Base-by-base conservation (phyloP, 2,329 filamentous ascomycete species). In the Fusarium heterosporum region DNA sequence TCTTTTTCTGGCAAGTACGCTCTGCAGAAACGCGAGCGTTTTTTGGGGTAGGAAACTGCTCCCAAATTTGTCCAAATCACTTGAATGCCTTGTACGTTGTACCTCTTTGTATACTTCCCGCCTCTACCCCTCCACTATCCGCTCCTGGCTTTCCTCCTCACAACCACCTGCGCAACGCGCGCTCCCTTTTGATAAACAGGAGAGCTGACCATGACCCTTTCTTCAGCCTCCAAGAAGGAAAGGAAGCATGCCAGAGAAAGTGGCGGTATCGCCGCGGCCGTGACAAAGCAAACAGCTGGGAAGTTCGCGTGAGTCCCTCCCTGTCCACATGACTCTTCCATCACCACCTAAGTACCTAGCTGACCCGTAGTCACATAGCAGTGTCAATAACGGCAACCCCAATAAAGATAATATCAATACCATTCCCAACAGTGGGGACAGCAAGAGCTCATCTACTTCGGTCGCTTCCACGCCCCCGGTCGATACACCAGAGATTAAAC, bases 171-270 rank as follows among this genome's bases (percentile, higher is more conserved):
- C 64, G 43, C 68, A 55, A 64, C 62, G 32, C 42, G 56, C 64
- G 49, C 49, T 61, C 41, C 51, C 45, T 28, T 49, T 64, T 32
- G 32, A 38, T 34, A 59, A 53, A 39, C 63, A 14, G 45, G 45
- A 49, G 62, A 58, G 51, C 64, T 75, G 57, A 70, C 69, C 71
- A 72, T 74, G 69, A 61, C 62, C 66, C 55, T 50, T 61, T 71
- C 66, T 70, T 58, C 60, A 82, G 79, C 75, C 74, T 77, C 78
- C 60, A 84, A 84, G 80, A 85, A 84, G 76, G 78, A 83, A 72
- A 83, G 79, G 76, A 86, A 84, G 78, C 78, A 85, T 84, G 83
- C 80, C 75, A 85, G 80, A 82, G 83, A 85, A 72, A 78, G 77
- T 73, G 81, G 83, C 72, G 81, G 82, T 70, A 83, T 85, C 72